Percentiles rank a stretch among this genome's conserved stretches.
phyloP scores from a whole-genome alignment of 2,329 filamentous ascomycete genomes.

The Rugonectria rugulosa region DNA sequence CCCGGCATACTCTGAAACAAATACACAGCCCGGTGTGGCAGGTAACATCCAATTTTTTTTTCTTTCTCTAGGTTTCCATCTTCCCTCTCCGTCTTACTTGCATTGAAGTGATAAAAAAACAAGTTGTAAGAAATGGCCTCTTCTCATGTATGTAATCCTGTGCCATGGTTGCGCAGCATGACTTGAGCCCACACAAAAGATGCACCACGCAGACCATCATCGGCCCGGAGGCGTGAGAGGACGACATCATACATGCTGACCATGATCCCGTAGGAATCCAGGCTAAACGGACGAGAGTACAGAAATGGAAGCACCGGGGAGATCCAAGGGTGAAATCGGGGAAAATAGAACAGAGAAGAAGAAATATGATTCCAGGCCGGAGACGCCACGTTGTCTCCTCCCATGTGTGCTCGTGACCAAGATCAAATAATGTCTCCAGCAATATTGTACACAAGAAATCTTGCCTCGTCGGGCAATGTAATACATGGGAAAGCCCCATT shows the following conservation, averaged over 20 bases:
- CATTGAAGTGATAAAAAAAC: too few species aligned
- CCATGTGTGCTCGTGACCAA: not conserved
- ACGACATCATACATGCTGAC: not conserved
- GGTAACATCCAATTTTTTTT: too few species aligned
- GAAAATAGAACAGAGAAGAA: not conserved
- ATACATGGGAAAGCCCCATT: constrained; percentile 9
- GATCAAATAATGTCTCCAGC: constrained; percentile 3
- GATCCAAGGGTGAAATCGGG: not conserved
- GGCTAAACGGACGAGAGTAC: not conserved
- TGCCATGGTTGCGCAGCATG: too few species aligned
- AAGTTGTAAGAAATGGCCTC: not conserved
- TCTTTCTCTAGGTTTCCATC: too few species aligned
- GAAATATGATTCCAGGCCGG: not conserved
- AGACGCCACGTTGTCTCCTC: not conserved
- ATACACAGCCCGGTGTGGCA: not conserved
- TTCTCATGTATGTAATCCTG: not conserved
- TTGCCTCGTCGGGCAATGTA: constrained; percentile 3
- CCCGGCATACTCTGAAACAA: constrained; percentile 6
- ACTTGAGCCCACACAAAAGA: too few species aligned
- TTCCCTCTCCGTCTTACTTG: not conserved
- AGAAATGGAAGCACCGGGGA: not conserved
- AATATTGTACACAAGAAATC: constrained; percentile 13
- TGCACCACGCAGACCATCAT: too few species aligned
- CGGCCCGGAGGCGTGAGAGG: too few species aligned
- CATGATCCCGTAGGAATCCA: not conserved